Conservation (phyloP, 768 basidiomycete genomes). For the Auriscalpium microsporum region DNA sequence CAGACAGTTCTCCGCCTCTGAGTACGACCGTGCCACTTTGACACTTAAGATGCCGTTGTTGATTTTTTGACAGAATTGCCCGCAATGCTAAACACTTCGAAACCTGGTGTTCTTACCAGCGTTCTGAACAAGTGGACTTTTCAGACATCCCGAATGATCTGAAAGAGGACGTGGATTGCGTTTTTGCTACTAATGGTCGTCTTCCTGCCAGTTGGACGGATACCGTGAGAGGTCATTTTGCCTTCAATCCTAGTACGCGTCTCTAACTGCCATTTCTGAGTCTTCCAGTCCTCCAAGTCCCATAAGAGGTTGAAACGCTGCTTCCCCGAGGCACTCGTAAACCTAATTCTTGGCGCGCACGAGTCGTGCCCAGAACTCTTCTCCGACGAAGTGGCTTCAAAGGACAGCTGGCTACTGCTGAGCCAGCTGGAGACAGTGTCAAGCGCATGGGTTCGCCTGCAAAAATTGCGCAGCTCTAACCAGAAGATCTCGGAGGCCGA, state of each 20-base stretch:
- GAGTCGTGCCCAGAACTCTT: constrained; percentile 33
- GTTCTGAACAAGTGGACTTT: constrained; percentile 41
- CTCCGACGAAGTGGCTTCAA: constrained; percentile 17
- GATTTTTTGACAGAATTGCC: constrained; percentile 32
- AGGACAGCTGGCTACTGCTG: constrained; percentile 20
- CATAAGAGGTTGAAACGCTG: constrained; percentile 19
- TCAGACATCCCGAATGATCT: constrained; percentile 36
- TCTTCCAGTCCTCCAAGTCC: constrained; percentile 20
- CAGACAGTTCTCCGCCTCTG: constrained; percentile 5
- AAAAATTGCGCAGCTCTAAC: constrained; percentile 34
- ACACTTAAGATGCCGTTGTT: background rate
- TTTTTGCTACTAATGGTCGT: constrained; percentile 29
- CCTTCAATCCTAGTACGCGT: background rate
- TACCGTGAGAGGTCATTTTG: constrained; percentile 22
- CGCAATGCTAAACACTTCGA: constrained; percentile 41
- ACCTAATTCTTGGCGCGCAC: constrained; percentile 27
- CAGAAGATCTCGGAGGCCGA: constrained; percentile 49
- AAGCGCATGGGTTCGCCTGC: constrained; percentile 36
- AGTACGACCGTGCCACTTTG: constrained; percentile 1
- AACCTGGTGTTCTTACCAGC: constrained; percentile 41
- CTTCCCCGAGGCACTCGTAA: constrained; percentile 21
- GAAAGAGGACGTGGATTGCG: constrained; percentile 25
- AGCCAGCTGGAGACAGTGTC: constrained; percentile 34
- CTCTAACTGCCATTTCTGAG: background rate
- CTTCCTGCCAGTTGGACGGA: constrained; percentile 37